Percentiles rank a stretch among this genome's conserved stretches.
These are phyloP conservation scores for Cardiospermum halicacabum DNA, from an alignment of 345 rosid species.

Conservation along the genomic window DNA sequence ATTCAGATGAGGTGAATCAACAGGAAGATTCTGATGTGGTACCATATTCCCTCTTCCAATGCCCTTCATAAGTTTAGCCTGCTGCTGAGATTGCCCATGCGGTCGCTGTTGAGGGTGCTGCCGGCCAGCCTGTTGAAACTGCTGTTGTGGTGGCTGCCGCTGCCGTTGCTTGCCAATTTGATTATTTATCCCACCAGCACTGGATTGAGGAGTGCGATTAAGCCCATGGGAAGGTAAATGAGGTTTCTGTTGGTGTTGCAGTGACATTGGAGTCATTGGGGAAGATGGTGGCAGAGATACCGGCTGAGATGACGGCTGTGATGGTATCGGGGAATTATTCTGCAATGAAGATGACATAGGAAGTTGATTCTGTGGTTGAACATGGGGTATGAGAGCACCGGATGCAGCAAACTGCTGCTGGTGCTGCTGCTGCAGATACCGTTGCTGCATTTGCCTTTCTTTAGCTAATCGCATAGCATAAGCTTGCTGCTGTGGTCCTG, in stretches of 20 bases:
- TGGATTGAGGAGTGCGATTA: conserved; percentile 52
- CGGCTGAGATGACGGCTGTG: conserved; percentile 54
- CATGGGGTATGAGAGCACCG: conserved; percentile 50
- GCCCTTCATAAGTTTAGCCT: conserved; percentile 68
- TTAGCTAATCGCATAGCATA: conserved; percentile 55
- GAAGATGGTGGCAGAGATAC: conserved; percentile 50
- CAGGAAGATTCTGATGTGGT: conserved; percentile 54
- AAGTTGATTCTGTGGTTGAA: conserved; percentile 60
- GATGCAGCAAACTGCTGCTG: conserved; percentile 51
- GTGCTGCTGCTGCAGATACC: conserved; percentile 59
- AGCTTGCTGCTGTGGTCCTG: conserved; percentile 64
- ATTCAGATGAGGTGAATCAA: conserved; percentile 71
- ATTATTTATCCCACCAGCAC: conserved; percentile 53
- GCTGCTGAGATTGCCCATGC: conserved; percentile 58
- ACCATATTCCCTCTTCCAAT: conserved; percentile 74
- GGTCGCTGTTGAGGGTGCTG: conserved; percentile 87
- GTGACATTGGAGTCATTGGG: conserved; percentile 48
- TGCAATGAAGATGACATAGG: conserved; percentile 69
- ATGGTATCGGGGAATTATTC: conserved; percentile 63
- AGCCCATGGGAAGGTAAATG: conserved; percentile 57
- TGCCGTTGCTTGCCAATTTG: conserved; percentile 87
- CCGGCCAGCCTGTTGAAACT: conserved; percentile 77
- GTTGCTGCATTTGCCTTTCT: conserved; percentile 81
- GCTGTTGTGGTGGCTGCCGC: conserved; percentile 68
- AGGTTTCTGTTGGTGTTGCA: conserved; percentile 60